These are phyloP conservation scores for Calycina herbarum DNA, from an alignment of 2,329 filamentous ascomycete genomes.

Conservation along the genomic window DNA sequence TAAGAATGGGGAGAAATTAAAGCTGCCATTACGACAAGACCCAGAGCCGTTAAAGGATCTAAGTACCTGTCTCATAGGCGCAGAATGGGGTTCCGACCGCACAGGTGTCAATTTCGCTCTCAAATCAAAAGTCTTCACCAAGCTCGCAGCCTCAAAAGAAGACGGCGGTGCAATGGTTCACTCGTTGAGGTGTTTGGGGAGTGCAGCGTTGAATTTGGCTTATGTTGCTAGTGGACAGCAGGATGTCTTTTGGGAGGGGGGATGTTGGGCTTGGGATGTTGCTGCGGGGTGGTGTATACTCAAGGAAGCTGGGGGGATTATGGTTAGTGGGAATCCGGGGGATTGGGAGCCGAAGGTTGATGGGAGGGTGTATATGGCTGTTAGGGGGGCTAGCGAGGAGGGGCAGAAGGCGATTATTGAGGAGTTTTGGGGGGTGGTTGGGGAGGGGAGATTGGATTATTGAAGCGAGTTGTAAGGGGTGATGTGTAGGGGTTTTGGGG, in stretches of 20 bases:
- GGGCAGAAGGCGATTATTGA: slow-evolving; percentile 63
- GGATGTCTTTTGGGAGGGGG: slow-evolving; percentile 80
- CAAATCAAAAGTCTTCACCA: slow-evolving; percentile 66
- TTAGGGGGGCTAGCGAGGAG: slow-evolving; percentile 55
- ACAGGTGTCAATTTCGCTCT: slow-evolving; percentile 69
- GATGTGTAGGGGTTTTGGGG: no score
- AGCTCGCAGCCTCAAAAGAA: slow-evolving; percentile 57
- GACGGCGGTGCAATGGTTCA: slow-evolving; percentile 75
- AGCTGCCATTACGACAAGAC: slow-evolving; percentile 48
- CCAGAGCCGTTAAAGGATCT: slow-evolving; percentile 60
- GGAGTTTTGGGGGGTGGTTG: slow-evolving; percentile 64
- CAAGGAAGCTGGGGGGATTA: slow-evolving; percentile 69
- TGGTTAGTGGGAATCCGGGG: slow-evolving; percentile 73
- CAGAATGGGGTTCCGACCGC: slow-evolving; percentile 73
- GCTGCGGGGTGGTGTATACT: slow-evolving; percentile 79
- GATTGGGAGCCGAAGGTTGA: slow-evolving; percentile 66
- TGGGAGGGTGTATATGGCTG: slow-evolving; percentile 60
- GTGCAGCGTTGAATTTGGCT: slow-evolving; percentile 74
- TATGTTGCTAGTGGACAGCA: slow-evolving; percentile 69
- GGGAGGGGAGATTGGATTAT: slow-evolving; percentile 48
- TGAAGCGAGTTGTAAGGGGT: no score
- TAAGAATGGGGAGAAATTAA: slow-evolving; percentile 41
- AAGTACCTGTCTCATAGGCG: slow-evolving; percentile 62
- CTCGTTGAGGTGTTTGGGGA: slow-evolving; percentile 67
- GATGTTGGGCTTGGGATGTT: slow-evolving; percentile 85